phyloP scores from a whole-genome alignment of 2,329 filamentous ascomycete genomes.

The Diaporthe citri region DNA sequence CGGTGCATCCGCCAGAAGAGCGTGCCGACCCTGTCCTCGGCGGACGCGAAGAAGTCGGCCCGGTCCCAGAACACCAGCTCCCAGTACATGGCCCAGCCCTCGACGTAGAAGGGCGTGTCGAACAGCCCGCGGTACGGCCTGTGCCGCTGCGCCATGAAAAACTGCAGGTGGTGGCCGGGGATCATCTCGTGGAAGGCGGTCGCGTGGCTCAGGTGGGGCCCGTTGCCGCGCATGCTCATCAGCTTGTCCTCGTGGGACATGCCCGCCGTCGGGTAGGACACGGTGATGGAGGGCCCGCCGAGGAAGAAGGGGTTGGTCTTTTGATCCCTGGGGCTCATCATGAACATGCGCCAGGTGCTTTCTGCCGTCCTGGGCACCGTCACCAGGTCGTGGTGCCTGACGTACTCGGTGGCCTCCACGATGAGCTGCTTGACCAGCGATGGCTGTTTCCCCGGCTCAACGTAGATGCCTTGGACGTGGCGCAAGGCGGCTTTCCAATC shows the following conservation, averaged over 20 bases:
- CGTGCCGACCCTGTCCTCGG: conserved; percentile 68
- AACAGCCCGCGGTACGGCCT: conserved; percentile 65
- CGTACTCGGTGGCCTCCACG: conserved; percentile 64
- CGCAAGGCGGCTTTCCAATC: conserved; percentile 68
- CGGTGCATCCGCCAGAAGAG: conserved; percentile 75
- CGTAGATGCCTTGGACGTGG: conserved; percentile 66
- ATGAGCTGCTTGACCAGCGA: conserved; percentile 65
- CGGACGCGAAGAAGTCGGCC: conserved; percentile 61
- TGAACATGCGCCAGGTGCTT: conserved; percentile 67
- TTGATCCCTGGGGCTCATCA: conserved; percentile 67
- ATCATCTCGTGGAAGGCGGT: conserved; percentile 74
- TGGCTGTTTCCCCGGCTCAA: conserved; percentile 66
- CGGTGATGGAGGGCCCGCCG: conserved; percentile 65
- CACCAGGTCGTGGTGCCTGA: conserved; percentile 65
- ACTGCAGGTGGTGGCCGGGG: conserved; percentile 68
- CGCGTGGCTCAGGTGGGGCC: conserved; percentile 67
- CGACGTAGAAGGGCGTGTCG: conserved; percentile 69
- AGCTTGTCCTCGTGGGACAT: conserved; percentile 68
- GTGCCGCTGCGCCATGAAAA: conserved; percentile 60
- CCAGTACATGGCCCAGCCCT: conserved; percentile 74
- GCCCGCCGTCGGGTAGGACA: conserved; percentile 66
- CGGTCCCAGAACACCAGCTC: conserved; percentile 70
- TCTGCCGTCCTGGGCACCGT: conserved; percentile 67
- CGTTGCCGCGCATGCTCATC: conserved; percentile 72
- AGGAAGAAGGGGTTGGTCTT: conserved; percentile 72